These are phyloP conservation scores for Talaromyces stipitatus DNA, from an alignment of 495 filamentous ascomycete species.

Conservation along the genomic window DNA sequence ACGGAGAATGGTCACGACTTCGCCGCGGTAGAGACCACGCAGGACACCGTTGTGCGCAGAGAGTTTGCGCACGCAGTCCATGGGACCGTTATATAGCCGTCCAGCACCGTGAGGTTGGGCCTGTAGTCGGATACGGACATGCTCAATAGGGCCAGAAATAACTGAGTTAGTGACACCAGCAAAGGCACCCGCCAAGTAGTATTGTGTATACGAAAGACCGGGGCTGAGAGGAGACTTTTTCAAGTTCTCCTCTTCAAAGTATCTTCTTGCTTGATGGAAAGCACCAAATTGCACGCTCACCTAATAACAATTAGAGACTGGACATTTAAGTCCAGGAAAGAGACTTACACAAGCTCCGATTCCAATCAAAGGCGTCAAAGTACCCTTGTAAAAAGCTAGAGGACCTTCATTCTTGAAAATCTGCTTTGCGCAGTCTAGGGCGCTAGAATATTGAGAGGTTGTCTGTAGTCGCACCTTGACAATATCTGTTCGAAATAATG, in stretches of 20 bases:
- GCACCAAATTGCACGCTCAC: conserved; percentile 95
- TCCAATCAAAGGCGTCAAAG: conserved; percentile 88
- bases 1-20: conserved; percentile 75
- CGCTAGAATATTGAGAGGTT: conserved; percentile 67
- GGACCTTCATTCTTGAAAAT: conserved; percentile 87
- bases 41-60: conserved; percentile 56
- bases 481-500: conserved; percentile 64
- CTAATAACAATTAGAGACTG: conserved; percentile 19
- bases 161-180: conserved; percentile 86
- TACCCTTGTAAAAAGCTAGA: conserved; percentile 95
- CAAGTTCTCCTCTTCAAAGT: conserved; percentile 68
- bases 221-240: conserved; percentile 37
- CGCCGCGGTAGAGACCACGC: conserved; percentile 75
- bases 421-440: conserved; percentile 67
- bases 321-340: background rate
- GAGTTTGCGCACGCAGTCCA: conserved; percentile 86
- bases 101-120: conserved; percentile 83
- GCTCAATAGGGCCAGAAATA: conserved; percentile 89
- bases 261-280: conserved; percentile 86
- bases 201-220: conserved; percentile 68
- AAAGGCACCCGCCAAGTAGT: conserved; percentile 85
- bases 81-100: conserved; percentile 73
- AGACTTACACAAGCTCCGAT: conserved; percentile 84
- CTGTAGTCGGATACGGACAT: conserved; percentile 94
- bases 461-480: conserved; percentile 97